phyloP scores from a whole-genome alignment of 805 yeast genomes.

The Wickerhamomyces mucosus region DNA sequence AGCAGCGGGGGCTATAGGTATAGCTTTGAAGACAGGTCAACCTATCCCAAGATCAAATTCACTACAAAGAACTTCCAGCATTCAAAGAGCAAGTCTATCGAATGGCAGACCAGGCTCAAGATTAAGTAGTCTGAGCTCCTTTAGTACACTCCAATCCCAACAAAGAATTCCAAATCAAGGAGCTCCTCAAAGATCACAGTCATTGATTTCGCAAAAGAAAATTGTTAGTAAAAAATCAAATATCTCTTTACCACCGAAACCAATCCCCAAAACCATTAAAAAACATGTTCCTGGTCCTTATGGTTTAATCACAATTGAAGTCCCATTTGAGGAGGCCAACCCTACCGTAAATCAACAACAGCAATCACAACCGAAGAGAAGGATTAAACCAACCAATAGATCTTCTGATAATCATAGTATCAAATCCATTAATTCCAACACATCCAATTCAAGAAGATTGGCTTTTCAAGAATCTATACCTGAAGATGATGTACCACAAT shows the following conservation, averaged over 20 bases:
- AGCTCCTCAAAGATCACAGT: constrained; percentile 12
- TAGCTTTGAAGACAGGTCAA: constrained; percentile 29
- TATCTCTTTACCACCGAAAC: not conserved
- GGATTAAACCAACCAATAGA: constrained; percentile 2
- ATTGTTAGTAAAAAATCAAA: not conserved
- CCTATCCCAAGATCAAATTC: constrained; percentile 22
- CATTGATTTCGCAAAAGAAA: constrained; percentile 4
- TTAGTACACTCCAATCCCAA: constrained; percentile 9
- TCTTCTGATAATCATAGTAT: not conserved
- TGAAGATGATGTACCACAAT: not conserved
- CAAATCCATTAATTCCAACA: not conserved
- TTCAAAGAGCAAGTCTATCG: constrained; percentile 10
- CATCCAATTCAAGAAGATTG: not conserved
- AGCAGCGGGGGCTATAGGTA: constrained; percentile 51
- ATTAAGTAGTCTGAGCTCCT: constrained; percentile 14
- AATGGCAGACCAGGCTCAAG: constrained; percentile 4
- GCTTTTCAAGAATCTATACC: not conserved
- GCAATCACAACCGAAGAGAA: constrained; percentile 4
- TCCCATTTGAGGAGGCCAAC: constrained; percentile 34
- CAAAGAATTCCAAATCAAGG: constrained; percentile 10
- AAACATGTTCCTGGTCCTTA: constrained; percentile 67
- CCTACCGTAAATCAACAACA: too few species aligned
- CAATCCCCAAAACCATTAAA: constrained; percentile 40
- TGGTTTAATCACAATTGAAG: constrained; percentile 63
- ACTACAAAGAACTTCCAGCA: constrained; percentile 16